Evolutionary conservation across 768 basidiomycete species (phyloP).

Genomic region (Hebeloma cylindrosporum): DNA sequence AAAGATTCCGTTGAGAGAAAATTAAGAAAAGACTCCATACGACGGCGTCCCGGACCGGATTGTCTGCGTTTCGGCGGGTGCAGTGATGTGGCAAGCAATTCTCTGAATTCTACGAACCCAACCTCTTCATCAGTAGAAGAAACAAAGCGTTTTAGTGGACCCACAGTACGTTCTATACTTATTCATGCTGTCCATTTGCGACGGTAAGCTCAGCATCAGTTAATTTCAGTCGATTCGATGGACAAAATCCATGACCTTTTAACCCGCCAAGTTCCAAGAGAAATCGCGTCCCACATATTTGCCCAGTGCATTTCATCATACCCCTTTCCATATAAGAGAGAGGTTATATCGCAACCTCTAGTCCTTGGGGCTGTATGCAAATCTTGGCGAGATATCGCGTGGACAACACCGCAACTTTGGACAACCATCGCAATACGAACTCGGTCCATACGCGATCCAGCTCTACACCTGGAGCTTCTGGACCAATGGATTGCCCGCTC

Average conservation of each 20-base stretch:
- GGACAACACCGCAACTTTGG: conserved; percentile 11
- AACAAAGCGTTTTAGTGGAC: no score
- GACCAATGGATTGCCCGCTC: neutral
- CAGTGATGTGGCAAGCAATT: no score
- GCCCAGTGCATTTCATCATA: neutral
- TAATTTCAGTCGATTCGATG: no score
- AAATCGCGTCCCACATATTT: conserved; percentile 12
- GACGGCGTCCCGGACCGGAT: no score
- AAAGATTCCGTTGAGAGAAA: no score
- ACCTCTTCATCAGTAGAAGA: no score
- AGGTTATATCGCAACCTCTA: neutral
- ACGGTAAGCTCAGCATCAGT: no score
- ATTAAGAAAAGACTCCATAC: no score
- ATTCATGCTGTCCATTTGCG: no score
- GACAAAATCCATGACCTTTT: conserved; percentile 9
- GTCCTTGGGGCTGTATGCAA: conserved; percentile 9
- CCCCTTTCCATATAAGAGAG: neutral
- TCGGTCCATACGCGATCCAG: neutral
- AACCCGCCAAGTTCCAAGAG: conserved; percentile 2
- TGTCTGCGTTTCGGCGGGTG: no score
- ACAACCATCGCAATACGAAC: neutral
- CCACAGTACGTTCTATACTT: no score
- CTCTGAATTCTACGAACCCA: no score
- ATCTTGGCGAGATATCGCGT: conserved; percentile 9
- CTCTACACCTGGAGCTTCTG: neutral